Conservation (phyloP, 78 protist genomes). For the Emiliania huxleyi region DNA sequence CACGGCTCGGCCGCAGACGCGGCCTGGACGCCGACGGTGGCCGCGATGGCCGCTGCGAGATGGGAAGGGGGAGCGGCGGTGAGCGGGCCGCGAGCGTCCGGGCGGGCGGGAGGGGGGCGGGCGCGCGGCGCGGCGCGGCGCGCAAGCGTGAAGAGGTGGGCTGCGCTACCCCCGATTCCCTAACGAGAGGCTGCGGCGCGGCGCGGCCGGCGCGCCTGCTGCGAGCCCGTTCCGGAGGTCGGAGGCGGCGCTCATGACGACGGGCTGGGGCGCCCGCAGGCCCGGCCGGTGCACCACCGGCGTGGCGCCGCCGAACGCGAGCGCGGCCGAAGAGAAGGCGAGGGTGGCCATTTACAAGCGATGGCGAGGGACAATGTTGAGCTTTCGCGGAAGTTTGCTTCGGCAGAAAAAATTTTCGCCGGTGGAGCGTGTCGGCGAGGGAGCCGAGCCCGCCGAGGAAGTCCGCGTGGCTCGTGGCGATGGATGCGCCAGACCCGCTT, state of each 20-base stretch:
- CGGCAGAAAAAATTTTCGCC: too few relatives aligned
- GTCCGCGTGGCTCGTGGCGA: too few relatives aligned
- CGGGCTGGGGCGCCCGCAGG: not conserved
- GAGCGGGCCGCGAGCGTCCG: not conserved
- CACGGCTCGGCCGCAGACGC: conserved; percentile 1
- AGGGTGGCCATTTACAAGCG: too few relatives aligned
- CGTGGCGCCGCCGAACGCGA: too few relatives aligned
- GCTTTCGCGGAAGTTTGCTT: too few relatives aligned
- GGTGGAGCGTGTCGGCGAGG: too few relatives aligned
- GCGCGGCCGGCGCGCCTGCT: not conserved
- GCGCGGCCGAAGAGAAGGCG: too few relatives aligned
- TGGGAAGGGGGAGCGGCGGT: not conserved
- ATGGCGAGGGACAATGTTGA: too few relatives aligned
- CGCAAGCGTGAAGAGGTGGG: not conserved
- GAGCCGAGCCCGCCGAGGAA: too few relatives aligned
- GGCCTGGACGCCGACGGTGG: not conserved
- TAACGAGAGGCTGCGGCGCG: not conserved
- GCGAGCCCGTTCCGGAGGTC: not conserved
- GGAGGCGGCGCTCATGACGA: not conserved
- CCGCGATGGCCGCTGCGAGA: not conserved
- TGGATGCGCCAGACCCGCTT: too few relatives aligned
- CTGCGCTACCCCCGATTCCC: not conserved
- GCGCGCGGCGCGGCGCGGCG: not conserved
- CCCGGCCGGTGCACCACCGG: too few relatives aligned
- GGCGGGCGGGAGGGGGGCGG: too few relatives aligned